Evolutionary conservation across 2,329 filamentous ascomycete species (phyloP), one percentile per base, ranked within the genome.

Genomic region (Aspergillus novofumigatus): DNA sequence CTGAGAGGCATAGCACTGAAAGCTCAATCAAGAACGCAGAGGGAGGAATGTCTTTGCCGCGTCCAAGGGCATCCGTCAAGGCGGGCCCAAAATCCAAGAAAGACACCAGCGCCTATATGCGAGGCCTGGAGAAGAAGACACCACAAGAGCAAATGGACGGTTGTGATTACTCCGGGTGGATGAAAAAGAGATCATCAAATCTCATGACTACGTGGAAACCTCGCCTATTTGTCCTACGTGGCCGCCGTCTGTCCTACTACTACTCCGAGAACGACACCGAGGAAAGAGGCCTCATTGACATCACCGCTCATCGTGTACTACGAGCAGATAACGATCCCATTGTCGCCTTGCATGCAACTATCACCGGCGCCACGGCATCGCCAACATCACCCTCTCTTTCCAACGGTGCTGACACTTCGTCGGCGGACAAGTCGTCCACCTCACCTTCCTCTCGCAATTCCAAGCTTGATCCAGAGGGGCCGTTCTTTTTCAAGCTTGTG

Each of bases 181-280:
- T 99, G 94, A 97, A 94, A 81, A 99, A 99, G 82, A 92, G 95
- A 75, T 96, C 91, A 58, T 93, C 91, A 1, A 94, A 93, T 68
- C 80, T 97, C 35, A 96, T 99, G 88, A 92, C 92, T 2, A 96
- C 92, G 1, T 99, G 94, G 94, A 99, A 97, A 70, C 90, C 92
- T 11, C 87, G 94, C 11, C 82, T 97, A n/a, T 99, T 99, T 69
- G 88, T 99, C 7, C 84, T 99, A 57, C 92, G 92, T 68, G 94
- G 94, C 29, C 87, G 93, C 53, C 87, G 94, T 4, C 79, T 99
- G 29, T 92, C 92, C 0, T 99, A 99, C 77, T 99, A 96, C 76
- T 99, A 99, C 72, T 90, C 90, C 0, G 93, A 97, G 69, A 86
- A 90, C 62, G 94, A 99, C 69, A 88, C 87, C 0, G 88, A 96